Evolutionary conservation across 2,329 filamentous ascomycete species (phyloP).

Genomic region (Fusarium solani-melongenae): DNA sequence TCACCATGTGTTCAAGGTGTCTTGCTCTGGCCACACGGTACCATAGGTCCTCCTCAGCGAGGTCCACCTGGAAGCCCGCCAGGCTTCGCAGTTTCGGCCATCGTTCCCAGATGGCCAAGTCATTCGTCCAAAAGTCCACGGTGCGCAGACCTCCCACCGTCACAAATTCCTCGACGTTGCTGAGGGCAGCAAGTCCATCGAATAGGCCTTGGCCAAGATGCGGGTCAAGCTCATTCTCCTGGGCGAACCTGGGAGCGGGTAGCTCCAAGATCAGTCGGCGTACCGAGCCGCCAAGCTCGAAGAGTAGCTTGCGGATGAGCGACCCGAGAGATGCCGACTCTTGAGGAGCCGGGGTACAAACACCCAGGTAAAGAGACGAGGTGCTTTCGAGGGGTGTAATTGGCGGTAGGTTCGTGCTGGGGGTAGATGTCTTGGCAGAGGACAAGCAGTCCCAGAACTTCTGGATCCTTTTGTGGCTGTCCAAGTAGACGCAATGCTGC

Average conservation of each 20-base stretch:
- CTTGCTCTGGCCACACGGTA: slow-evolving; percentile 14
- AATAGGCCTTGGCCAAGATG: neutral
- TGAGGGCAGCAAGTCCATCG: slow-evolving; percentile 2
- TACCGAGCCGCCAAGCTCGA: slow-evolving; percentile 7
- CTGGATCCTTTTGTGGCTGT: neutral
- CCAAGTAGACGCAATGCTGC: neutral
- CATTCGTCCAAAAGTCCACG: slow-evolving; percentile 24
- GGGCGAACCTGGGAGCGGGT: slow-evolving; percentile 13
- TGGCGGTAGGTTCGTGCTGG: slow-evolving; percentile 4
- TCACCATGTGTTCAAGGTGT: slow-evolving; percentile 8
- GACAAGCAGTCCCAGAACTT: neutral
- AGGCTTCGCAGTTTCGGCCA: slow-evolving; percentile 26
- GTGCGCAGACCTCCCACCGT: slow-evolving; percentile 20
- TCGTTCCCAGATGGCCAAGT: neutral
- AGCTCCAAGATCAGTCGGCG: slow-evolving; percentile 27
- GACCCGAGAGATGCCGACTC: neutral
- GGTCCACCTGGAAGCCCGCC: slow-evolving; percentile 27
- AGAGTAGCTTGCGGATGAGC: slow-evolving; percentile 10
- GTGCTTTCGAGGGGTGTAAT: neutral
- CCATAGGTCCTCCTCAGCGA: slow-evolving; percentile 26
- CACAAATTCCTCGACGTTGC: slow-evolving; percentile 27
- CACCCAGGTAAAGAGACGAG: slow-evolving; percentile 24
- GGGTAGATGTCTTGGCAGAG: neutral
- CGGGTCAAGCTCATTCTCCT: slow-evolving; percentile 3
- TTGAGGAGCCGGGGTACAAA: slow-evolving; percentile 3